These are phyloP conservation scores for Arctium minus DNA, from an alignment of 129 eudicot species.

Conservation along the genomic window DNA sequence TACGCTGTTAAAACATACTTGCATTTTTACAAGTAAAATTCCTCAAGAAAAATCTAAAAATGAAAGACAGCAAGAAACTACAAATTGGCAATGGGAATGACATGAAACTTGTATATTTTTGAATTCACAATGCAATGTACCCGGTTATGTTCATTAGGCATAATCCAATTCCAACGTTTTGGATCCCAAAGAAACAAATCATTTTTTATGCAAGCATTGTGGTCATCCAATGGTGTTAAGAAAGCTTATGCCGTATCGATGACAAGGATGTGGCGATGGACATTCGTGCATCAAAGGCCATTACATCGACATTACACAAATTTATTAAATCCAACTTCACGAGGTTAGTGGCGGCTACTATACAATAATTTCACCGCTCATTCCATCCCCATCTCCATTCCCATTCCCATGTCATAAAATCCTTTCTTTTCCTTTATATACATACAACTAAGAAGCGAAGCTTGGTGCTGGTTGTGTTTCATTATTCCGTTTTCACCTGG, in stretches of 20 bases:
- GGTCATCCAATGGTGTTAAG: background rate
- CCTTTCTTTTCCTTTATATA: slow-evolving; percentile 14
- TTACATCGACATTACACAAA: background rate
- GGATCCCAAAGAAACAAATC: background rate
- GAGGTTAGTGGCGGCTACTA: slow-evolving; percentile 58
- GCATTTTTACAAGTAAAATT: background rate
- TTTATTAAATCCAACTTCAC: slow-evolving; percentile 27
- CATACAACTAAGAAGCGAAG: background rate
- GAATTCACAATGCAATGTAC: background rate
- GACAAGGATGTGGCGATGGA: background rate
- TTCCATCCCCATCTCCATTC: slow-evolving; percentile 36
- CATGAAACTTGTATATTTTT: background rate
- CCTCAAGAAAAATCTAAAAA: background rate
- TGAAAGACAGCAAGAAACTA: background rate
- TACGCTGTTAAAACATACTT: no score
- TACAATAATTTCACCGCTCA: slow-evolving; percentile 65
- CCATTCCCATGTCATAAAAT: slow-evolving; percentile 12
- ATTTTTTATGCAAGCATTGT: background rate
- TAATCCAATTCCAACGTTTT: background rate
- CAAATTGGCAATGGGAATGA: no score
- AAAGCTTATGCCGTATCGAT: background rate
- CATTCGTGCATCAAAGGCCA: background rate
- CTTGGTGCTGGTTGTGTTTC: slow-evolving; percentile 10
- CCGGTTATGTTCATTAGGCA: no score
- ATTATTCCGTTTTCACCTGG: slow-evolving; percentile 47